Conservation (phyloP, 1,284 basidiomycete genomes). For the Porodaedalea pini region DNA sequence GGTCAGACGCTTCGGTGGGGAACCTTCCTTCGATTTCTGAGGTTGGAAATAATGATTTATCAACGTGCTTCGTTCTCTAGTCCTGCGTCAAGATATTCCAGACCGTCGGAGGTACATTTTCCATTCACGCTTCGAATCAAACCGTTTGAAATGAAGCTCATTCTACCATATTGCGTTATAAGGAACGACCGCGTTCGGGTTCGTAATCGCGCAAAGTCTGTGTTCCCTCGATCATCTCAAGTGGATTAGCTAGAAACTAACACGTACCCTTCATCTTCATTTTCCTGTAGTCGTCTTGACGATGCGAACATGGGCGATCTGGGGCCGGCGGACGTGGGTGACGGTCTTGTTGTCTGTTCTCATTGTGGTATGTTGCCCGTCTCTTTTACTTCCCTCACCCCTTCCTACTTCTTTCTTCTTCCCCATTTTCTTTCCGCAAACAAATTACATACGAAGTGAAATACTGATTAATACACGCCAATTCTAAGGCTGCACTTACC, state of each 20-base stretch:
- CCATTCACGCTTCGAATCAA: neutral
- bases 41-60: neutral
- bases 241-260: neutral
- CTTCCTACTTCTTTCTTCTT: too few relatives aligned
- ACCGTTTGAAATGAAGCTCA: too few relatives aligned
- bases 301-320: slow-evolving; percentile 21
- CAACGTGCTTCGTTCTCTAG: neutral
- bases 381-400: too few relatives aligned
- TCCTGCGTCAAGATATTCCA: slow-evolving; percentile 11
- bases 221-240: neutral
- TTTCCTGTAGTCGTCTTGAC: slow-evolving; percentile 10
- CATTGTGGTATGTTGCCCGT: neutral
- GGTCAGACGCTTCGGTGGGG: slow-evolving; percentile 9
- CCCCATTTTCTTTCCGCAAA: neutral
- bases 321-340: slow-evolving; percentile 6
- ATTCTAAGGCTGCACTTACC: neutral
- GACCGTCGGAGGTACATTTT: slow-evolving; percentile 10
- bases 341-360: neutral
- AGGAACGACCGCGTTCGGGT: slow-evolving; percentile 7
- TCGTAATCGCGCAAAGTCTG: slow-evolving; percentile 6
- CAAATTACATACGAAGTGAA: too few relatives aligned
- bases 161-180: too few relatives aligned
- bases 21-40: neutral
- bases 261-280: neutral
- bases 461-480: too few relatives aligned